These are phyloP conservation scores for Metschnikowia shivogae DNA, from an alignment of 805 yeast species.

Conservation along the genomic window DNA sequence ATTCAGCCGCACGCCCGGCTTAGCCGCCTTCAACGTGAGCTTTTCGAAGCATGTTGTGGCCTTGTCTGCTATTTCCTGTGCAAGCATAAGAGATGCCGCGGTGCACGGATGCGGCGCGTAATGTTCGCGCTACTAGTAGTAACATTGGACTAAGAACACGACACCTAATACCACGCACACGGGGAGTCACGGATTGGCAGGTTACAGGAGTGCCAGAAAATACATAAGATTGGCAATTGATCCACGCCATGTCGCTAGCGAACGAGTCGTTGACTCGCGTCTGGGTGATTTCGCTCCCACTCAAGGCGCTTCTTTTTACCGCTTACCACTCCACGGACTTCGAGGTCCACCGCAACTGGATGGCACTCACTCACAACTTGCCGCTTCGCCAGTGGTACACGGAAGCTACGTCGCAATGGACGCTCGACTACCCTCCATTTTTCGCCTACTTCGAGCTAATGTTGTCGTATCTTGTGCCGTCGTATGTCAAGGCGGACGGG, in stretches of 20 bases:
- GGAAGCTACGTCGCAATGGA: constrained; percentile 82
- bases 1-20: constrained; percentile 59
- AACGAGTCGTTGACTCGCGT: constrained; percentile 24
- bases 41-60: constrained; percentile 28
- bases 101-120: constrained; percentile 3
- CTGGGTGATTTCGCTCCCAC: constrained; percentile 33
- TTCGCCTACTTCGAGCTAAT: constrained; percentile 94
- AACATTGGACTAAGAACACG: too few relatives aligned
- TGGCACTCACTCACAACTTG: constrained; percentile 76
- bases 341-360: constrained; percentile 97
- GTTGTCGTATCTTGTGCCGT: constrained; percentile 68
- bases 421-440: constrained; percentile 95
- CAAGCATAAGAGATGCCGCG: constrained; percentile 6
- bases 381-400: constrained; percentile 81
- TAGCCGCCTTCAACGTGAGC: constrained; percentile 41
- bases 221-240: too few relatives aligned
- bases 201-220: too few relatives aligned
- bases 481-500: constrained; percentile 62
- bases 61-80: constrained; percentile 20
- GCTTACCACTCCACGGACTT: constrained; percentile 94
- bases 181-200: too few relatives aligned
- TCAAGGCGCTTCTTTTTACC: constrained; percentile 36
- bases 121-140: too few relatives aligned
- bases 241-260: constrained; percentile 1
- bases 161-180: not conserved